phyloP scores from a whole-genome alignment of 495 filamentous ascomycete species.

The Astrocystis sublimbata region DNA sequence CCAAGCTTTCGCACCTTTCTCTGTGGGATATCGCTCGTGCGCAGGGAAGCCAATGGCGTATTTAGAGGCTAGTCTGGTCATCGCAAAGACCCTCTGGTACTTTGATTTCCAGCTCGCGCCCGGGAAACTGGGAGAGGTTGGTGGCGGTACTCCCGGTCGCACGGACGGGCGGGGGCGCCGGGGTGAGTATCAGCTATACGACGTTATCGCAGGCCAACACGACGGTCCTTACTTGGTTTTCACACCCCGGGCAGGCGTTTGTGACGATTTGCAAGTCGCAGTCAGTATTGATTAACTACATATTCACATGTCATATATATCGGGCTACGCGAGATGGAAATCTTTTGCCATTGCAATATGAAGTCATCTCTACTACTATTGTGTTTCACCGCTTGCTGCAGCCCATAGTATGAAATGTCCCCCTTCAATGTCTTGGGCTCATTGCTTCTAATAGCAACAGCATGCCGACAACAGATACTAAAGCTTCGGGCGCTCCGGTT shows the following conservation, averaged over 20 bases:
- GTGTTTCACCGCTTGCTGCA: no score
- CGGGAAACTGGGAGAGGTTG: conserved; percentile 16
- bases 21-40: conserved; percentile 24
- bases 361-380: no score
- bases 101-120: conserved; percentile 31
- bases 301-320: no score
- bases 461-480: no score
- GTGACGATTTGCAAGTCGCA: no score
- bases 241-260: not conserved
- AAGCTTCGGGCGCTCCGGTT: no score
- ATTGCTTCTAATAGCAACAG: no score
- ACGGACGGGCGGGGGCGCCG: not conserved
- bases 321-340: no score
- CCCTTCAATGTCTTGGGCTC: no score
- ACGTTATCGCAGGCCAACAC: not conserved
- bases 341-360: no score
- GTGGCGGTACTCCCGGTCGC: conserved; percentile 5
- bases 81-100: conserved; percentile 34
- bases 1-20: not conserved
- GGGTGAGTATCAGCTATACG: conserved; percentile 19
- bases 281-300: no score
- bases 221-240: not conserved
- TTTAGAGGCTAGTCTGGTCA: conserved; percentile 34
- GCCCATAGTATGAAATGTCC: no score
- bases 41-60: conserved; percentile 47